Evolutionary conservation across 2,329 filamentous ascomycete species (phyloP).

Genomic region (Curvularia spicifera): DNA sequence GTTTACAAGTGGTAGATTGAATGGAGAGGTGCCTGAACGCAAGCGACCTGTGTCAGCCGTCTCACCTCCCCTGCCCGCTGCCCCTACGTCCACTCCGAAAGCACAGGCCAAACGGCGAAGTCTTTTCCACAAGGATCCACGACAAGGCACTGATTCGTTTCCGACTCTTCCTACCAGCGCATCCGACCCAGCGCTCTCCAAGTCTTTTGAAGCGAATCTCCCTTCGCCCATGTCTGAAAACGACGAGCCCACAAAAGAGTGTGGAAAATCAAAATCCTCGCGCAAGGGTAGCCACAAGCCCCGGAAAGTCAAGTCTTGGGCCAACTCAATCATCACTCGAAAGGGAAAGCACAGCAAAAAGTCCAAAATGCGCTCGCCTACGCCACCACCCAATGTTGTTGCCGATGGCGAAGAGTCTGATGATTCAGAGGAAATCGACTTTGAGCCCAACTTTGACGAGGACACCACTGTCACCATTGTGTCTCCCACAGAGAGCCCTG

Average conservation of each 20-base stretch:
- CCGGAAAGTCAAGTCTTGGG: conserved; percentile 79
- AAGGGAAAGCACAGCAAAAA: conserved; percentile 62
- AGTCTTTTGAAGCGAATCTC: conserved; percentile 34
- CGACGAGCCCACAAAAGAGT: conserved; percentile 43
- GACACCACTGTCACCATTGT: conserved; percentile 53
- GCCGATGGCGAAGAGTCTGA: conserved; percentile 43
- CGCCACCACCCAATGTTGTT: conserved; percentile 36
- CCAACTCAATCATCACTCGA: conserved; percentile 69
- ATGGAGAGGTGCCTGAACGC: conserved; percentile 33
- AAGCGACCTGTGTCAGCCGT: conserved; percentile 50
- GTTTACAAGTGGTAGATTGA: conserved; percentile 34
- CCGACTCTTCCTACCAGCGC: conserved; percentile 39
- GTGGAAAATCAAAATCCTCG: conserved; percentile 52
- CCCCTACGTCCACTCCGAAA: conserved; percentile 9
- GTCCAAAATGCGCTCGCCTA: conserved; percentile 48
- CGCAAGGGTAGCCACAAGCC: conserved; percentile 63
- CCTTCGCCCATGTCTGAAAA: conserved; percentile 36
- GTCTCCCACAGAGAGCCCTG: conserved; percentile 37
- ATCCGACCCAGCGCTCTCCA: conserved; percentile 46
- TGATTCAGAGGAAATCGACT: conserved; percentile 46
- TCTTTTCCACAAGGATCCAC: conserved; percentile 60
- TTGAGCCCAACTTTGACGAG: conserved; percentile 51
- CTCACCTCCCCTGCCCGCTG: conserved; percentile 27
- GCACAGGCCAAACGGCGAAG: conserved; percentile 44
- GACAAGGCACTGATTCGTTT: conserved; percentile 48